Evolutionary conservation across 306 rosid species (phyloP), one percentile per base, ranked within the genome.

Genomic region (Cucurbita pepo): DNA sequence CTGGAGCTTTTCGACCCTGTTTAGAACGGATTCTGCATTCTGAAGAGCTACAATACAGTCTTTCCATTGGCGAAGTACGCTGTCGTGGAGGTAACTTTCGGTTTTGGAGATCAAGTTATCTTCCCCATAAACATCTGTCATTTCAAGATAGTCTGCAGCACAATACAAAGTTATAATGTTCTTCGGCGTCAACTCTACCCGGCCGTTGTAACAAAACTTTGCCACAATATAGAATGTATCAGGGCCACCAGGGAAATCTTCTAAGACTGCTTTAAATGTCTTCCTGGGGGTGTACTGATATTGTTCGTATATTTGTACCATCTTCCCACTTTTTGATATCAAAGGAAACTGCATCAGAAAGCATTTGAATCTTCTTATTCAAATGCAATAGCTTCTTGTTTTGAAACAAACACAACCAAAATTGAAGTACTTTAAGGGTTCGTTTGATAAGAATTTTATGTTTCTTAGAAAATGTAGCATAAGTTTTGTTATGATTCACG

Each of bases 11-110:
- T 88, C 97, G 10, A 90, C 96, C 79, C 80, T 76, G 7, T 79
- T 69, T 44, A 87, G 81, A 63, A 90, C 80, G 9, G 87, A 80
- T 72, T 93, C 92, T 19, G 89, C 86, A 79, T 89, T 86, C 74
- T 90, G 97, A 76, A 93, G 92, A 71, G 98, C 93, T 81, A 93
- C 80, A 63, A 93, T 88, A 79, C 94, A 90, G 75, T 90, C 98
- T 86, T 93, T 93, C 98, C 98, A 93, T 76, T 85, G 89, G 66
- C 71, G 88, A 64, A 90, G 77, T 75, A 88, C 44, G 74, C 70
- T 83, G 79, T 87, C 87, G 76, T 90, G 89, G 77, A 94, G 88
- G 81, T 83, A 90, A 60, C 71, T 76, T 80, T 94, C 97, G 1
- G 92, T 83, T 79, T 80, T 90, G 8, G 86, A 75, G 66, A 94